These are phyloP conservation scores for Lunularia cruciata DNA, from an alignment of 225 moss, liverwort and hornwort genomes.

Conservation along the genomic window DNA sequence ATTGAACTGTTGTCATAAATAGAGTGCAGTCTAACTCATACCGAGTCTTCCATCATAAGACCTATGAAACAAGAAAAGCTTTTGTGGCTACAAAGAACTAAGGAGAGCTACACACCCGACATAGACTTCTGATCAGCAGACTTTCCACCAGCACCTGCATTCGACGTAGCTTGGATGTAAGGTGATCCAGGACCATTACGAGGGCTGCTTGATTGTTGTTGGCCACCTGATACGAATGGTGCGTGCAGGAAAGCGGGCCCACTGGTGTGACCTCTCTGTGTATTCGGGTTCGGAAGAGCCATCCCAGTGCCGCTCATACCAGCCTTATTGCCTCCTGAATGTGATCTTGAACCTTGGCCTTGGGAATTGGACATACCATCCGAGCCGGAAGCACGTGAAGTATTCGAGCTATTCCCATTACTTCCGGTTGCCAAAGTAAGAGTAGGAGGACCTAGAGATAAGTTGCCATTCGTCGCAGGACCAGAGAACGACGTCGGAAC, in stretches of 20 bases:
- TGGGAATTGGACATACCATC: slow-evolving; percentile 16
- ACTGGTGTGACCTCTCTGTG: slow-evolving; percentile 17
- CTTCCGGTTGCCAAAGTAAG: slow-evolving; percentile 40
- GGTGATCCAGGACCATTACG: slow-evolving; percentile 27
- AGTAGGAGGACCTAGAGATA: slow-evolving; percentile 34
- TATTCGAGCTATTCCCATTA: slow-evolving; percentile 27
- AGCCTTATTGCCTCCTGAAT: slow-evolving; percentile 15
- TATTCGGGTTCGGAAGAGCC: neutral
- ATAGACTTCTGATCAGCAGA: slow-evolving; percentile 25
- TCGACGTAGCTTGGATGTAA: slow-evolving; percentile 29
- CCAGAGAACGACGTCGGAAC: slow-evolving; percentile 17
- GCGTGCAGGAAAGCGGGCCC: slow-evolving; percentile 34
- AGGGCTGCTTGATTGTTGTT: slow-evolving; percentile 33
- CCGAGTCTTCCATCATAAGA: no score
- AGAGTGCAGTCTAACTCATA: no score
- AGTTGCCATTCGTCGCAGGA: slow-evolving; percentile 23
- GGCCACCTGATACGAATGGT: slow-evolving; percentile 21
- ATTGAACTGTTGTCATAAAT: no score
- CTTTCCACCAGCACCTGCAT: slow-evolving; percentile 14
- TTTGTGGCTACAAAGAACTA: no score
- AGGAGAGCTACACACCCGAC: slow-evolving; percentile 22
- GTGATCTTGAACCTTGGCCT: slow-evolving; percentile 15
- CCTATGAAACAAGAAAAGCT: no score
- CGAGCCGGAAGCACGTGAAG: neutral
- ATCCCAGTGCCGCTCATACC: slow-evolving; percentile 16